A percentile compares a stretch with the other conserved stretches of the same genome.
Evolutionary conservation across 179 eudicot species (phyloP).

Genomic region (Beta macrorhiza): DNA sequence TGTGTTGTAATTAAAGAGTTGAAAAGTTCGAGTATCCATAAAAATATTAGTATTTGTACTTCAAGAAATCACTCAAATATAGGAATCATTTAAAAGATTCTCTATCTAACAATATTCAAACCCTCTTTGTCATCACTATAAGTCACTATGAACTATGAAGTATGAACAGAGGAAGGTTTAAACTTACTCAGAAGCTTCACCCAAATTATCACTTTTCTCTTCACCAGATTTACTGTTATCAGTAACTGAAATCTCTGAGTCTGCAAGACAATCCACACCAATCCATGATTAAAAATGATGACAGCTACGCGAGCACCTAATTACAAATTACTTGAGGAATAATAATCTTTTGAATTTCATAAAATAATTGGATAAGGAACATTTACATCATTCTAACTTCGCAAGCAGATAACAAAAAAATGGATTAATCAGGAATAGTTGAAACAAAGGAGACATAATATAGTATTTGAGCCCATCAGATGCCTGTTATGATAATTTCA

Average conservation of each 20-base stretch:
- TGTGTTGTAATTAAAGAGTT: too few relatives aligned
- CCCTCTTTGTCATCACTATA: too few relatives aligned
- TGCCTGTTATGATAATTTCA: neutral
- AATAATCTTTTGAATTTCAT: neutral
- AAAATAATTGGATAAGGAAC: neutral
- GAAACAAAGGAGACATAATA: neutral
- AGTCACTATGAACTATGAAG: too few relatives aligned
- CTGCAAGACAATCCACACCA: slow-evolving; percentile 22
- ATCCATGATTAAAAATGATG: neutral
- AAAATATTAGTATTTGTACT: too few relatives aligned
- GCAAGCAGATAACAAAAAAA: too few relatives aligned
- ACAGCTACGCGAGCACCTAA: neutral
- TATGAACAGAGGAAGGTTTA: neutral
- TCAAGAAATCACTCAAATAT: too few relatives aligned
- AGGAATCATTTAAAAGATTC: too few relatives aligned
- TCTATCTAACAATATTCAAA: too few relatives aligned
- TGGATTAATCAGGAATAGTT: neutral
- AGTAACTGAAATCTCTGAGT: slow-evolving; percentile 21
- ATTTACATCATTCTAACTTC: neutral
- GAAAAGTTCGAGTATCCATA: too few relatives aligned
- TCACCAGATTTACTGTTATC: slow-evolving; percentile 26
- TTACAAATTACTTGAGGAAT: neutral
- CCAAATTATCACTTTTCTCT: slow-evolving; percentile 26
- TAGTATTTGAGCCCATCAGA: neutral
- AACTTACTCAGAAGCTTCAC: slow-evolving; percentile 37